Evolutionary conservation across 352 stramenopile species (phyloP).

Genomic region (Pythium dissotocum): DNA sequence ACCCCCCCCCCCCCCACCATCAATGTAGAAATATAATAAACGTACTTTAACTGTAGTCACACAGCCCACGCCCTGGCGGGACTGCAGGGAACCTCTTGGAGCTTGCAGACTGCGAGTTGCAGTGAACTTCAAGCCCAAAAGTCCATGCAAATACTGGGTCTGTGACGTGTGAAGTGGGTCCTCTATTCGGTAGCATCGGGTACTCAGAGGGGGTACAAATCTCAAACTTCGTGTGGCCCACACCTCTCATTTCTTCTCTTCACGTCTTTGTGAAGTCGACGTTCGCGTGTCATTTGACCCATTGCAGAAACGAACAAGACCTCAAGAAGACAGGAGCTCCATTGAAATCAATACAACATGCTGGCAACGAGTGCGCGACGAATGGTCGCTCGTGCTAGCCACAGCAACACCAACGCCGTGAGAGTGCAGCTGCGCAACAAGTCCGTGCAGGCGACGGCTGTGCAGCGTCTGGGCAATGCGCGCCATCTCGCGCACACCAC

Average conservation of each 20-base stretch:
- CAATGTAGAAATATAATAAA: not conserved
- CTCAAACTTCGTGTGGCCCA: slow-evolving; percentile 7
- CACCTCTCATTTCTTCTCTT: not conserved
- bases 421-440: slow-evolving; percentile 11
- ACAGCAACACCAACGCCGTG: slow-evolving; percentile 33
- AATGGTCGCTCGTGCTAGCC: slow-evolving; percentile 6
- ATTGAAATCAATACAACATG: not conserved
- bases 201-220: not conserved
- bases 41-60: not conserved
- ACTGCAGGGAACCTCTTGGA: too few relatives aligned
- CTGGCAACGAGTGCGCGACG: slow-evolving; percentile 5
- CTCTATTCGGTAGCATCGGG: not conserved
- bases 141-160: not conserved
- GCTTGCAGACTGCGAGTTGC: too few relatives aligned
- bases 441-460: slow-evolving; percentile 29
- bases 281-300: slow-evolving; percentile 24
- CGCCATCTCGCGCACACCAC: slow-evolving; percentile 33
- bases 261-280: slow-evolving; percentile 19
- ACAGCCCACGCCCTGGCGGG: too few relatives aligned
- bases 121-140: too few relatives aligned
- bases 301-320: not conserved
- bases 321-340: not conserved
- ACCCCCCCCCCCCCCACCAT: too few relatives aligned
- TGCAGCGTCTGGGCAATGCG: slow-evolving; percentile 63
- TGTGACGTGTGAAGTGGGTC: slow-evolving; percentile 13